A percentile compares a stretch with the other conserved stretches of the same genome.
Evolutionary conservation across 495 filamentous ascomycete species (phyloP).

Genomic region (Parathielavia hyrcaniae): DNA sequence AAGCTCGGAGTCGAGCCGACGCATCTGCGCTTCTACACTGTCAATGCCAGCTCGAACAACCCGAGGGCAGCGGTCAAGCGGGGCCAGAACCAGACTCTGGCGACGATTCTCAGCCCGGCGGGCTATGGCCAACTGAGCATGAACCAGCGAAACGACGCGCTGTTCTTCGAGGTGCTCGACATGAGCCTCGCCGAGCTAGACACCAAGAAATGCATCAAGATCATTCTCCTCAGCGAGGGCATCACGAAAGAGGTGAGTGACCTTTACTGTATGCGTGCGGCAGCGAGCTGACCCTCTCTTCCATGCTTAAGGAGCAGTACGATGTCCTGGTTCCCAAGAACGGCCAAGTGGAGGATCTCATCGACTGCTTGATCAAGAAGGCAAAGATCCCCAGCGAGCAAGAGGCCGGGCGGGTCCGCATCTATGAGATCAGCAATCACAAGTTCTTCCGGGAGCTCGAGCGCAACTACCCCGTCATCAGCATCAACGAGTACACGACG

Average conservation of each 20-base stretch:
- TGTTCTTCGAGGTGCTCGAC: slow-evolving; percentile 90
- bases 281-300: slow-evolving; percentile 15
- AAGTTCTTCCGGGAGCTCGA: slow-evolving; percentile 73
- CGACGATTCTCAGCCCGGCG: slow-evolving; percentile 62
- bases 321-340: slow-evolving; percentile 82
- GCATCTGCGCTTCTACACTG: slow-evolving; percentile 82
- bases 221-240: slow-evolving; percentile 82
- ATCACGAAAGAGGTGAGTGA: slow-evolving; percentile 73
- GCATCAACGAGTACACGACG: slow-evolving; percentile 77
- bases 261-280: background rate
- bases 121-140: slow-evolving; percentile 46
- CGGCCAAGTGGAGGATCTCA: slow-evolving; percentile 68
- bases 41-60: slow-evolving; percentile 65
- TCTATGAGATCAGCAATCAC: slow-evolving; percentile 72
- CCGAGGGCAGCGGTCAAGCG: slow-evolving; percentile 72
- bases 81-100: slow-evolving; percentile 54
- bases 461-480: slow-evolving; percentile 56
- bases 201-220: slow-evolving; percentile 74
- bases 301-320: slow-evolving; percentile 54
- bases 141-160: slow-evolving; percentile 63
- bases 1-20: slow-evolving; percentile 70
- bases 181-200: slow-evolving; percentile 90
- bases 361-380: slow-evolving; percentile 70
- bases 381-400: slow-evolving; percentile 67
- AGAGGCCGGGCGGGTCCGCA: slow-evolving; percentile 54